phyloP scores from a whole-genome alignment of 1,284 basidiomycete species.

The Sanghuangporus weigelae region DNA sequence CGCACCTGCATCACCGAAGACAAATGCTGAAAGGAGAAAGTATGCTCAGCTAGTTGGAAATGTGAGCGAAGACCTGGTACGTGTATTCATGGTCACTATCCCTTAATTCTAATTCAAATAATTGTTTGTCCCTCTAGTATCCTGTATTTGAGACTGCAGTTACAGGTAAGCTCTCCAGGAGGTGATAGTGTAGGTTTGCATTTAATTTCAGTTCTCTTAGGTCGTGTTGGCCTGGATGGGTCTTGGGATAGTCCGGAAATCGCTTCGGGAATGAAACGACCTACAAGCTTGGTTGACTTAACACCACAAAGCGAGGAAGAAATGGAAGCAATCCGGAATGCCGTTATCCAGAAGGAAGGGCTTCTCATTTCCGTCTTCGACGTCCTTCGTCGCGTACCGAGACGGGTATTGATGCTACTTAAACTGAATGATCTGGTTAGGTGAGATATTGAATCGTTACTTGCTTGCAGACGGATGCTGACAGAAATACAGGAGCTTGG shows the following conservation, averaged over 20 bases:
- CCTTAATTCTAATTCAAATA: background rate
- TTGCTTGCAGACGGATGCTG: background rate
- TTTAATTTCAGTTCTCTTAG: slow-evolving; percentile 37
- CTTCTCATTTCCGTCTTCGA: slow-evolving; percentile 80
- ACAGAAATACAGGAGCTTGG: slow-evolving; percentile 48
- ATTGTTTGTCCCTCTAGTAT: slow-evolving; percentile 41
- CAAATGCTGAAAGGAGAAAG: slow-evolving; percentile 64
- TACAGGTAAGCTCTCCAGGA: slow-evolving; percentile 37
- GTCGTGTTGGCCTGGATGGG: slow-evolving; percentile 61
- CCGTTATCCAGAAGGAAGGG: slow-evolving; percentile 77
- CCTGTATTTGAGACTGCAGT: slow-evolving; percentile 87
- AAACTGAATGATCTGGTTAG: slow-evolving; percentile 83
- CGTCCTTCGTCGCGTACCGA: slow-evolving; percentile 76
- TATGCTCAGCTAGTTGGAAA: slow-evolving; percentile 89
- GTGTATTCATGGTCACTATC: slow-evolving; percentile 22
- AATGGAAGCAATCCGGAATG: slow-evolving; percentile 72
- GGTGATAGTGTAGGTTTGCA: background rate
- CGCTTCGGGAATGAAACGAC: slow-evolving; percentile 42
- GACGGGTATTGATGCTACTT: slow-evolving; percentile 83
- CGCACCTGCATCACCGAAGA: slow-evolving; percentile 58
- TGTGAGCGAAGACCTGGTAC: slow-evolving; percentile 78
- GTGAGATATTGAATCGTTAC: slow-evolving; percentile 30
- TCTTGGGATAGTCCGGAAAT: slow-evolving; percentile 41
- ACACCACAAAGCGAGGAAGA: slow-evolving; percentile 64
- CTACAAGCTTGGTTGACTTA: slow-evolving; percentile 73